A percentile compares a stretch with the other conserved stretches of the same genome.
phyloP scores from a whole-genome alignment of 164 flowering plant genomes.

The Chimonanthus salicifolius region DNA sequence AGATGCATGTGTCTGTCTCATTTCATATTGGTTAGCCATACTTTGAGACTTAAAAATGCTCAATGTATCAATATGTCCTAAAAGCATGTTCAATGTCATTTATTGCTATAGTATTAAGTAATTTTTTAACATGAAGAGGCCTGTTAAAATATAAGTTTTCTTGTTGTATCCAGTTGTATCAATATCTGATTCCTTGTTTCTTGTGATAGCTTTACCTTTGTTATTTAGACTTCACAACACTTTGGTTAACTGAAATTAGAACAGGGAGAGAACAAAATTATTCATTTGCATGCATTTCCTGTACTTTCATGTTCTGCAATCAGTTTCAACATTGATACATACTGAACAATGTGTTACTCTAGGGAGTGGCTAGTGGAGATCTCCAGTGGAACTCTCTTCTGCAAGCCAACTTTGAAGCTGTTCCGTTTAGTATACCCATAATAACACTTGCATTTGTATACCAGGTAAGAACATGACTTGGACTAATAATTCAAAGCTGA shows the following conservation, averaged over 20 bases:
- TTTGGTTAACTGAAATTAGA: neutral
- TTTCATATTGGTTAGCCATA: neutral
- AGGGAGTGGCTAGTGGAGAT: slow-evolving; percentile 79
- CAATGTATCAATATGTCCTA: neutral
- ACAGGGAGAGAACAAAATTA: neutral
- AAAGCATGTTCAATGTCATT: neutral
- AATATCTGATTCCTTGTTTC: neutral
- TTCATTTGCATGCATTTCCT: neutral
- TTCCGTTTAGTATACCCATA: slow-evolving; percentile 82
- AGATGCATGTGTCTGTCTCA: neutral
- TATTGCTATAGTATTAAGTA: neutral
- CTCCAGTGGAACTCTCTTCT: slow-evolving; percentile 77
- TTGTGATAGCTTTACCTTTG: neutral
- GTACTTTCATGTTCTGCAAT: neutral
- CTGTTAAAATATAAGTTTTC: neutral
- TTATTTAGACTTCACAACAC: neutral
- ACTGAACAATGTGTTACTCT: slow-evolving; percentile 2
- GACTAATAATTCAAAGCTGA: slow-evolving; percentile 3
- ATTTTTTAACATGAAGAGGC: neutral
- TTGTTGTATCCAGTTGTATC: neutral
- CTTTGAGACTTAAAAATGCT: neutral
- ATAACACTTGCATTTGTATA: slow-evolving; percentile 91
- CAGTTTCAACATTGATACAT: neutral
- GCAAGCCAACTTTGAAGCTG: slow-evolving; percentile 75
- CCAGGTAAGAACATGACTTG: slow-evolving; percentile 45